A percentile compares a stretch with the other conserved stretches of the same genome.
These are phyloP conservation scores for Mortierella polycephala DNA, from an alignment of 371 early-diverging fungal species.

Conservation along the genomic window DNA sequence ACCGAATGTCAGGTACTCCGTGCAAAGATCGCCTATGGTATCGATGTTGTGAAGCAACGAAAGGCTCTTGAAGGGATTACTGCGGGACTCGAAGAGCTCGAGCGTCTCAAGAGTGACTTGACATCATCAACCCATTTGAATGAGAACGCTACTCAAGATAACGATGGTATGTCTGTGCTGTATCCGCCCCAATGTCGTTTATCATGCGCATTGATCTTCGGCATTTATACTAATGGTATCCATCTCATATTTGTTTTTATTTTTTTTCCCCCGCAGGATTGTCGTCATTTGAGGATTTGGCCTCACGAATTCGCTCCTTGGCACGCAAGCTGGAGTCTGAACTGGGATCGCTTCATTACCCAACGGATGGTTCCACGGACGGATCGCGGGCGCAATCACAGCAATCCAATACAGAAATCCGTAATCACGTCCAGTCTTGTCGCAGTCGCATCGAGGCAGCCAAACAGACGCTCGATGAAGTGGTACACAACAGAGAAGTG, in stretches of 20 bases:
- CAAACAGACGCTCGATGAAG: conserved; percentile 14
- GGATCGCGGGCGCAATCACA: conserved; percentile 18
- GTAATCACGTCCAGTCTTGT: conserved; percentile 17
- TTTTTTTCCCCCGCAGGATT: not conserved
- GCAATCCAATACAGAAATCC: conserved; percentile 26
- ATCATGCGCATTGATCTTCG: no score
- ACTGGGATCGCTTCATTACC: conserved; percentile 24
- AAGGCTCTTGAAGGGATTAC: conserved; percentile 29
- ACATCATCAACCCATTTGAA: not conserved
- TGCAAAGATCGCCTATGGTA: conserved; percentile 26
- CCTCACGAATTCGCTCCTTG: conserved; percentile 18
- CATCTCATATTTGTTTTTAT: not conserved
- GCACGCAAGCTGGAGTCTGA: conserved; percentile 19
- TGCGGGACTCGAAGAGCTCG: conserved; percentile 16
- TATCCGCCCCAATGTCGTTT: no score
- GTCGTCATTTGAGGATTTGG: conserved; percentile 10
- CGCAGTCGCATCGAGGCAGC: conserved; percentile 11
- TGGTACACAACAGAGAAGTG: conserved; percentile 17
- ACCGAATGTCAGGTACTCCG: conserved; percentile 16
- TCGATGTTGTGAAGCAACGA: conserved; percentile 41
- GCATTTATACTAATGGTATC: no score
- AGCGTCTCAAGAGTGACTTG: conserved; percentile 11
- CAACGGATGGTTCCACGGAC: conserved; percentile 24
- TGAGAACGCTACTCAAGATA: not conserved
- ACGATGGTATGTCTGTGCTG: conserved; percentile 1